phyloP scores from a whole-genome alignment of 495 filamentous ascomycete genomes.

The Wilcoxina mikolae region DNA sequence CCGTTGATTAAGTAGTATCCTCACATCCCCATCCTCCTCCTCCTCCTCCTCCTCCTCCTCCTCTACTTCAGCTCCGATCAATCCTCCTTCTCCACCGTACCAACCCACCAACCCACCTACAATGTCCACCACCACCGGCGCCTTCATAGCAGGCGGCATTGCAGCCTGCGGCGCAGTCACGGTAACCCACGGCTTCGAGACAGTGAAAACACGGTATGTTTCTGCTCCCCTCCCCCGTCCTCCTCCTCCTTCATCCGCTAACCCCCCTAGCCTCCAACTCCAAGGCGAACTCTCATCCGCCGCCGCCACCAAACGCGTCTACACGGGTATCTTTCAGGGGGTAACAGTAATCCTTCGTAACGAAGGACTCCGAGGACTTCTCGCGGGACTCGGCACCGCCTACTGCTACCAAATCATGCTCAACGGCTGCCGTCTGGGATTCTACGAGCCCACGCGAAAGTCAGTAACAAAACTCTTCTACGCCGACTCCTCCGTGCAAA shows the following conservation, averaged over 20 bases:
- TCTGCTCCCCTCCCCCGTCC: neutral
- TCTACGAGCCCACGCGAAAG: constrained; percentile 92
- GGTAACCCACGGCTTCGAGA: constrained; percentile 95
- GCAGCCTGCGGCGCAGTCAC: constrained; percentile 96
- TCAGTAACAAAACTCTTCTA: constrained; percentile 41
- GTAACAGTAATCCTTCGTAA: constrained; percentile 81
- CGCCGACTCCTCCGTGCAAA: constrained; percentile 58
- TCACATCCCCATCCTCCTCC: too few species aligned
- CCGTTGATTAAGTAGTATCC: too few species aligned
- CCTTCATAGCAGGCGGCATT: constrained; percentile 87
- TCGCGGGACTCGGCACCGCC: constrained; percentile 82
- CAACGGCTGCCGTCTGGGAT: constrained; percentile 90
- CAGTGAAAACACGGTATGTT: constrained; percentile 83
- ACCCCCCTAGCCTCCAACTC: constrained; percentile 58
- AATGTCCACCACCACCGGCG: constrained; percentile 31
- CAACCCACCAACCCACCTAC: constrained; percentile 9
- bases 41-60: too few species aligned
- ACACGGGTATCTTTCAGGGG: constrained; percentile 84
- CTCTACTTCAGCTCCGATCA: too few species aligned
- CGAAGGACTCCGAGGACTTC: constrained; percentile 72
- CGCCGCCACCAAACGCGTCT: constrained; percentile 65
- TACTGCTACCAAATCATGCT: constrained; percentile 96
- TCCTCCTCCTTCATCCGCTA: constrained; percentile 4
- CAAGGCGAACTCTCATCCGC: constrained; percentile 91
- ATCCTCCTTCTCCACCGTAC: constrained; percentile 26